Evolutionary conservation across 345 rosid species (phyloP).

Genomic region (Euclidium syriacum): DNA sequence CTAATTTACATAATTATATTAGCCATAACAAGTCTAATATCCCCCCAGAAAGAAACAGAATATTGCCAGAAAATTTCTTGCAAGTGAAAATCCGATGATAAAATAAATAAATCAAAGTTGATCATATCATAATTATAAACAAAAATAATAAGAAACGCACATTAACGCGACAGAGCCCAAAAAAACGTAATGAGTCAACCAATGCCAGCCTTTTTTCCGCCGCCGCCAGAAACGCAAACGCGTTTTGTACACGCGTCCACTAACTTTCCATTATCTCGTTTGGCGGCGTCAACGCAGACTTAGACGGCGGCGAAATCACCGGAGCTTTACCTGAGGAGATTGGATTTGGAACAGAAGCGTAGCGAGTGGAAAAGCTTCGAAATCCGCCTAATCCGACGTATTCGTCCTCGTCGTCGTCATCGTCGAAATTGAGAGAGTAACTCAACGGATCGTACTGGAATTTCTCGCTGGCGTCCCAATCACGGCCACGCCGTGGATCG

Average conservation of each 20-base stretch:
- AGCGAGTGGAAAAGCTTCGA: conserved; percentile 66
- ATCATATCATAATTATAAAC: conserved; percentile 4
- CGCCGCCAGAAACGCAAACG: conserved; percentile 24
- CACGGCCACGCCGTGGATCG: conserved; percentile 32
- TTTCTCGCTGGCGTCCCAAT: conserved; percentile 44
- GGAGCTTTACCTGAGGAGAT: conserved; percentile 19
- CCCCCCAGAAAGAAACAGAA: background rate
- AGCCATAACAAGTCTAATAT: background rate
- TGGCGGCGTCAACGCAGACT: conserved; percentile 19
- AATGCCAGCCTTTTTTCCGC: conserved; percentile 14
- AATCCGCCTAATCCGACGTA: conserved; percentile 33
- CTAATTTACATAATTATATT: conserved; percentile 12
- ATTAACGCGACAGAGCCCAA: conserved; percentile 1
- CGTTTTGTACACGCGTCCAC: conserved; percentile 20
- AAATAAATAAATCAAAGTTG: background rate
- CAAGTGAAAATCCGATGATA: background rate
- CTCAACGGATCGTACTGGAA: conserved; percentile 86
- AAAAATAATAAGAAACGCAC: conserved; percentile 5
- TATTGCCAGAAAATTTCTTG: background rate
- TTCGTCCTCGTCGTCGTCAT: conserved; percentile 36
- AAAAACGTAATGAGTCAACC: conserved; percentile 19
- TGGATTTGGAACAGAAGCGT: conserved; percentile 45
- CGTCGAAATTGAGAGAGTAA: conserved; percentile 83
- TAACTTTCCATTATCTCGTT: conserved; percentile 19
- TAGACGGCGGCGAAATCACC: conserved; percentile 5